A percentile compares a stretch with the other conserved stretches of the same genome.
These are phyloP conservation scores for Daldinia sp. DNA, from an alignment of 2,329 filamentous ascomycete species.

Conservation along the genomic window DNA sequence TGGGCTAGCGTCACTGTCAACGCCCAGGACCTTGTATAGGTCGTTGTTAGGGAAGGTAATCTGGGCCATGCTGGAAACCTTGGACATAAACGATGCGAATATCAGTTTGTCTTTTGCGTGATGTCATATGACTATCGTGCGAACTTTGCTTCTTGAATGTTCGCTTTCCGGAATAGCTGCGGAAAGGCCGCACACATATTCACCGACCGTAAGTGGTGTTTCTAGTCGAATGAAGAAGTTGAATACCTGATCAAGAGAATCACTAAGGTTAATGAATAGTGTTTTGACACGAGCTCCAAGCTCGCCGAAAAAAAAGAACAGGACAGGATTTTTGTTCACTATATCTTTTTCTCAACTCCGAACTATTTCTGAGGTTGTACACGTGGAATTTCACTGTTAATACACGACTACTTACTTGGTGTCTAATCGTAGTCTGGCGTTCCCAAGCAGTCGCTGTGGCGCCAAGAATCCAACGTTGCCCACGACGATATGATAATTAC, in stretches of 20 bases:
- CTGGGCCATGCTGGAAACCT: constrained; percentile 16
- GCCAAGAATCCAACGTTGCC: constrained; percentile 26
- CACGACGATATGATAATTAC: constrained; percentile 23
- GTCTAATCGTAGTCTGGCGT: constrained; percentile 8
- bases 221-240: neutral
- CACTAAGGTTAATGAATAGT: constrained; percentile 6
- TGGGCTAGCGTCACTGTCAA: constrained; percentile 23
- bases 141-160: neutral
- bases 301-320: neutral
- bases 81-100: constrained; percentile 1
- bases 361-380: constrained; percentile 14
- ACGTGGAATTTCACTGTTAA: constrained; percentile 30
- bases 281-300: constrained; percentile 10
- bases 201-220: neutral
- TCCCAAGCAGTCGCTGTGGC: constrained; percentile 12
- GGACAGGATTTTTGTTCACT: constrained; percentile 9
- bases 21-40: constrained; percentile 32
- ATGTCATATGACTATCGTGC: neutral
- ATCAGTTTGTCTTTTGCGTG: neutral
- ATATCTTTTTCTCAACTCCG: constrained; percentile 9
- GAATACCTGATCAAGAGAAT: neutral
- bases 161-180: neutral
- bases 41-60: constrained; percentile 29
- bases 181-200: neutral
- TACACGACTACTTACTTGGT: constrained; percentile 26